A percentile compares a stretch with the other conserved stretches of the same genome.
Conservation (phyloP, 257 asterid species). For the Ligustrum vulgare region DNA sequence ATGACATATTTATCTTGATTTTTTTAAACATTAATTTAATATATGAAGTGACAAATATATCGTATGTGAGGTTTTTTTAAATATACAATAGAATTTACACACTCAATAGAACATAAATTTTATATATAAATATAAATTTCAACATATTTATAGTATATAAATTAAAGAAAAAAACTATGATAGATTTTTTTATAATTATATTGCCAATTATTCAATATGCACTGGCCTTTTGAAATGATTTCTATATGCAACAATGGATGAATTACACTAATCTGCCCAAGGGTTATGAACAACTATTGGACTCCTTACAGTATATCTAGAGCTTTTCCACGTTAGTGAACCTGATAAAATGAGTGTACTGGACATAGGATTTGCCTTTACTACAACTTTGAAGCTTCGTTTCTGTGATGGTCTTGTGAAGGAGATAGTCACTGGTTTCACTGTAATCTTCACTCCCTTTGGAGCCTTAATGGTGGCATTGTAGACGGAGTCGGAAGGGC, state of each 20-base stretch:
- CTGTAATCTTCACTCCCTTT: constrained; percentile 58
- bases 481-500: constrained; percentile 48
- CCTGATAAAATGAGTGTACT: constrained; percentile 50
- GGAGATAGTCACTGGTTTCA: constrained; percentile 52
- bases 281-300: constrained; percentile 63
- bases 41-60: no score
- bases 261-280: constrained; percentile 29
- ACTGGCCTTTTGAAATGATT: not conserved
- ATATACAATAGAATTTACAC: no score
- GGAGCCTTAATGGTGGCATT: constrained; percentile 75
- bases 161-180: no score
- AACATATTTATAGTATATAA: no score
- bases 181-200: no score
- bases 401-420: constrained; percentile 49
- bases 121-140: no score
- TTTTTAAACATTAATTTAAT: no score
- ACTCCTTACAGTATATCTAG: constrained; percentile 51
- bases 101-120: no score
- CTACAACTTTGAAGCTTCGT: constrained; percentile 71
- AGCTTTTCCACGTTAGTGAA: constrained; percentile 67
- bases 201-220: not conserved
- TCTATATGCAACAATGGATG: not conserved
- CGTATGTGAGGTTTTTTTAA: no score
- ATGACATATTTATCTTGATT: no score
- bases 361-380: constrained; percentile 58